Percentiles rank a stretch among this genome's conserved stretches.
These are phyloP conservation scores for Raffaelea arxii DNA, from an alignment of 2,329 filamentous ascomycete species.

Conservation along the genomic window DNA sequence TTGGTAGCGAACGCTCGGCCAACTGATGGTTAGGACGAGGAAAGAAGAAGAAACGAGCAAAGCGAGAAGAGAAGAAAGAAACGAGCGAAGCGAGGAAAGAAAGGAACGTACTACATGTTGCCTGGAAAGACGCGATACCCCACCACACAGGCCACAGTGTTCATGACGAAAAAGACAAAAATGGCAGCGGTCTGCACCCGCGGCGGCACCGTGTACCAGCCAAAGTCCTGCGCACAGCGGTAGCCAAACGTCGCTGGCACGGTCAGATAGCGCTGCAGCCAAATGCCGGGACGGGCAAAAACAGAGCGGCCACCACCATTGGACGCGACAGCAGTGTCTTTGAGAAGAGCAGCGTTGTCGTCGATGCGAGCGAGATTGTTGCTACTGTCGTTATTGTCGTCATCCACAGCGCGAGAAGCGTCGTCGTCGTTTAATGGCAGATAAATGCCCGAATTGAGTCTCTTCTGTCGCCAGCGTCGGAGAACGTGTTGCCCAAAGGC, in stretches of 20 bases:
- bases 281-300: slow-evolving; percentile 3
- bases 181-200: slow-evolving; percentile 12
- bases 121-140: slow-evolving; percentile 12
- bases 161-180: slow-evolving; percentile 7
- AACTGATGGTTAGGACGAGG: slow-evolving; percentile 8
- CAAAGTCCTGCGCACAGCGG: slow-evolving; percentile 30
- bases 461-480: neutral
- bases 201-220: slow-evolving; percentile 20
- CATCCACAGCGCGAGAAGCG: neutral
- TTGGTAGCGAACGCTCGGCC: slow-evolving; percentile 4
- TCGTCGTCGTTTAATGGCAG: neutral
- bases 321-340: neutral
- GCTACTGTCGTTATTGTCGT: neutral
- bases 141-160: slow-evolving; percentile 6
- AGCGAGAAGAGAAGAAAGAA: neutral
- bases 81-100: neutral
- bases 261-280: slow-evolving; percentile 8
- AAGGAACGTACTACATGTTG: slow-evolving; percentile 12
- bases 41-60: neutral
- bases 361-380: slow-evolving; percentile 1
- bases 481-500: neutral
- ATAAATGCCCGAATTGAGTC: neutral
- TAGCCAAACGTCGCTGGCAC: slow-evolving; percentile 29
- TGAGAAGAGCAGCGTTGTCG: neutral
- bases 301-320: neutral